A percentile compares a stretch with the other conserved stretches of the same genome.
phyloP scores from a whole-genome alignment of 805 yeast species.

The Clavispora santaluciae region DNA sequence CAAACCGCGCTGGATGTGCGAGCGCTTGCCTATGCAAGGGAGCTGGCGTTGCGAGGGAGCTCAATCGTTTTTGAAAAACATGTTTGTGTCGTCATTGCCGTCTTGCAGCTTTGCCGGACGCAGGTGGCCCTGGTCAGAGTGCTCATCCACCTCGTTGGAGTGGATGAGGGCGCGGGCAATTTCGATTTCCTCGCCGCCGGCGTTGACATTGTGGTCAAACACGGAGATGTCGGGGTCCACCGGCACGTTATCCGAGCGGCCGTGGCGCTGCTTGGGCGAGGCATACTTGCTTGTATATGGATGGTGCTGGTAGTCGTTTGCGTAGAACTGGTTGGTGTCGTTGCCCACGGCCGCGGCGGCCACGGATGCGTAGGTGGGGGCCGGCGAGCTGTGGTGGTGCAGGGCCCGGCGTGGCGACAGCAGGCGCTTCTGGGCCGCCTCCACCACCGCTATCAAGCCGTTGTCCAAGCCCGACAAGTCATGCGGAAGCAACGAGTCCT shows the following conservation, averaged over 20 bases:
- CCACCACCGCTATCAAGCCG: constrained; percentile 55
- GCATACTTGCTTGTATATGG: constrained; percentile 9
- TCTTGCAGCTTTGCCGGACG: constrained; percentile 4
- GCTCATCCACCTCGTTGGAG: constrained; percentile 41
- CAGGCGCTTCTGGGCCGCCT: constrained; percentile 46
- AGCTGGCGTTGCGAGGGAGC: too few relatives aligned
- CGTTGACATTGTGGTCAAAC: constrained; percentile 22
- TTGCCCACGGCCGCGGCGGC: constrained; percentile 30
- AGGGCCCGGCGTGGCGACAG: constrained; percentile 13
- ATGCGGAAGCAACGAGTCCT: constrained; percentile 28
- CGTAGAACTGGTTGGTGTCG: constrained; percentile 14
- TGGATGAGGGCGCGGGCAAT: constrained; percentile 64
- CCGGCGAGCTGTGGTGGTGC: constrained; percentile 9
- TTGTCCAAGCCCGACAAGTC: constrained; percentile 43
- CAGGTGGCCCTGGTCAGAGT: constrained; percentile 2
- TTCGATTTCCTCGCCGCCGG: constrained; percentile 52
- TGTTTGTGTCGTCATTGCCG: constrained; percentile 11
- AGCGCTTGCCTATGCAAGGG: too few relatives aligned
- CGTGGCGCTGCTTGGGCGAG: constrained; percentile 7
- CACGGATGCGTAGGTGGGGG: constrained; percentile 28
- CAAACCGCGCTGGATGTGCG: too few relatives aligned
- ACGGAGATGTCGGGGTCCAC: constrained; percentile 58
- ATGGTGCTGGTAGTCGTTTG: constrained; percentile 7
- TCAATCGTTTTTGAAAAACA: constrained; percentile 12
- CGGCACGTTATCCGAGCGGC: constrained; percentile 32